Percentiles rank a stretch among this genome's conserved stretches.
phyloP scores from a whole-genome alignment of 2,329 filamentous ascomycete genomes.

The Trichothecium roseum region DNA sequence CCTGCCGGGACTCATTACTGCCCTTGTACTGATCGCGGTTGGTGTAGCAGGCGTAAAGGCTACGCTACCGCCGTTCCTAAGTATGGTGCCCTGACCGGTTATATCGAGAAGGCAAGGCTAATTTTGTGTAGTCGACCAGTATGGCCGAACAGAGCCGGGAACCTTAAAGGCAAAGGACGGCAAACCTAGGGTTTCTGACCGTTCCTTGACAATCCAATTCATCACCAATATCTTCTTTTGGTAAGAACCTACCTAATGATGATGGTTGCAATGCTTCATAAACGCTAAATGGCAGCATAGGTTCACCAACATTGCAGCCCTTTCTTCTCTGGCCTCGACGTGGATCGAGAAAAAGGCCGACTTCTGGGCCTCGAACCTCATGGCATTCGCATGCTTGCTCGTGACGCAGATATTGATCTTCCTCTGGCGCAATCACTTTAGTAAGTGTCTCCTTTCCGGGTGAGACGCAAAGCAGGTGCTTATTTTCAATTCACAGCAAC shows the following conservation, averaged over 20 bases:
- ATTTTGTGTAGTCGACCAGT: conserved; percentile 36
- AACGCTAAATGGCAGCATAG: too few species aligned
- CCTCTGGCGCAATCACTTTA: not conserved
- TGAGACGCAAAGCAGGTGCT: too few species aligned
- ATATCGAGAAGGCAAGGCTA: conserved; percentile 56
- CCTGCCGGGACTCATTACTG: conserved; percentile 39
- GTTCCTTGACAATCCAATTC: conserved; percentile 53
- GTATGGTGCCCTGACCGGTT: conserved; percentile 11
- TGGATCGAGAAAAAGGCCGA: conserved; percentile 48
- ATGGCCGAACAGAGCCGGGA: conserved; percentile 32
- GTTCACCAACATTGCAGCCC: conserved; percentile 53
- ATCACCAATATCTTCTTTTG: conserved; percentile 54
- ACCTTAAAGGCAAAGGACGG: conserved; percentile 42
- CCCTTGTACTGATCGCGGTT: conserved; percentile 52
- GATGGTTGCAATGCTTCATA: too few species aligned
- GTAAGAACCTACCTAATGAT: conserved; percentile 4
- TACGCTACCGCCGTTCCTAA: conserved; percentile 36
- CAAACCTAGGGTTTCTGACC: conserved; percentile 52
- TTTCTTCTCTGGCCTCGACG: conserved; percentile 49
- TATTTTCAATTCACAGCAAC: not conserved
- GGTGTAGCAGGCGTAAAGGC: conserved; percentile 62
- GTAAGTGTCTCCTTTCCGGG: not conserved
- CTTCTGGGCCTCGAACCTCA: conserved; percentile 48
- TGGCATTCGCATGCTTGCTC: conserved; percentile 31
- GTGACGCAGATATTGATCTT: not conserved